Base-by-base conservation (phyloP, 805 yeast genomes). In the Hyphopichia homilentoma region DNA sequence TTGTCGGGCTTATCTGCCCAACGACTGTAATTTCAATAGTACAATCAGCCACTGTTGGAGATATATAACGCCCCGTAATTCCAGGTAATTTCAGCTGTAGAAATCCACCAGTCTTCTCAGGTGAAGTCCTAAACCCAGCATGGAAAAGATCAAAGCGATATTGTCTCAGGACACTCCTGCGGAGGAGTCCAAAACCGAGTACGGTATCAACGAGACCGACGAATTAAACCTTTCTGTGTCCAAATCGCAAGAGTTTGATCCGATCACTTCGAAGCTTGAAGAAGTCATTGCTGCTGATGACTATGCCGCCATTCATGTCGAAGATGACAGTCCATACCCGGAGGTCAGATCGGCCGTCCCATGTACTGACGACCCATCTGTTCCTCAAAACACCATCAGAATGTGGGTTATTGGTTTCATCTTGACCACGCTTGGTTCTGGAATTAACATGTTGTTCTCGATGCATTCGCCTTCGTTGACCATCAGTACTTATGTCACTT, bases 321-420 rank as follows among this genome's bases (percentile, higher is more conserved):
- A 70, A 43, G 65, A 52, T 26, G 51, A 65, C 43, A 16, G 26
- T 14, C 83, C 84, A 7, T 79, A 79, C 48, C 76, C 82, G 1
- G 85, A 79, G 53, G 84, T 79, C 14, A 68, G 86, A 52, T 73
- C 84, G 17, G 72, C 79, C 15, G 76, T 76, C 22, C 71, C 77
- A 6, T 64, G 73, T 7, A 50, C 57, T 7, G 81, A 75, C 47
- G 80, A 77, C 50, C 68, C 71, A 1, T 40, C 64, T 4, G 48
- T 73, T 14, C 65, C 65, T 5, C 68, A 69, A 40, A 77, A 74
- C 44, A 75, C 77, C 30, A 58, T 76, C 54, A 67, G 81, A 58
- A 71, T 78, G 33, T 68, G 79, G 79, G 52, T 65, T 27, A 42
- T 75, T 35, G 75, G 74, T 16, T 51, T 75, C 17, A 44, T 72